phyloP scores from a whole-genome alignment of 1,284 basidiomycete species.

The Cryptococcus sp. region DNA sequence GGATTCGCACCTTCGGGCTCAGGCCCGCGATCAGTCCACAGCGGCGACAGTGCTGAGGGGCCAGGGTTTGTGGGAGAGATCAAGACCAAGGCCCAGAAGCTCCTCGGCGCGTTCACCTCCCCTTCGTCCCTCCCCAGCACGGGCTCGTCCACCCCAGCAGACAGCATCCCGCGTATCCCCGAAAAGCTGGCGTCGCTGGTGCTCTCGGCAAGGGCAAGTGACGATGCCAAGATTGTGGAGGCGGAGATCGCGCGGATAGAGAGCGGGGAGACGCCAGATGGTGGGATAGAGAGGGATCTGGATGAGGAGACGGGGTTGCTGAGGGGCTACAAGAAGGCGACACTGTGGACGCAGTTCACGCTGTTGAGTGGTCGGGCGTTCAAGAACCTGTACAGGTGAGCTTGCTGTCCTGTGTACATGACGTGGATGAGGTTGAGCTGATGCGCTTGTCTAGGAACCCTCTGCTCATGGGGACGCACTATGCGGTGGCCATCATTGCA shows the following conservation, averaged over 20 bases:
- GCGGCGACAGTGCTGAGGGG: slow-evolving; percentile 5
- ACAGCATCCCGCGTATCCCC: slow-evolving; percentile 53
- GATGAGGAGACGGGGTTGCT: slow-evolving; percentile 63
- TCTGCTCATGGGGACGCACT: slow-evolving; percentile 84
- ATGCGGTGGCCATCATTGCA: slow-evolving; percentile 74
- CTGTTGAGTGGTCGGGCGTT: slow-evolving; percentile 94
- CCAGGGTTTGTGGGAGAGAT: slow-evolving; percentile 44
- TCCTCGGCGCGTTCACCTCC: slow-evolving; percentile 62
- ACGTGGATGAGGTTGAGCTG: slow-evolving; percentile 5
- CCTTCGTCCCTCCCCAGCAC: slow-evolving; percentile 45
- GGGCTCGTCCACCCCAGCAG: slow-evolving; percentile 31
- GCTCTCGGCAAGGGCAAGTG: slow-evolving; percentile 65
- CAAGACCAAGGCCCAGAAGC: slow-evolving; percentile 69
- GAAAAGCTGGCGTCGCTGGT: slow-evolving; percentile 73
- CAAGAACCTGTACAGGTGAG: slow-evolving; percentile 77
- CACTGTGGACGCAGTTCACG: slow-evolving; percentile 82
- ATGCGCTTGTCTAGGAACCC: slow-evolving; percentile 63
- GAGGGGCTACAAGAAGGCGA: slow-evolving; percentile 76
- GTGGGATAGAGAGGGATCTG: slow-evolving; percentile 34
- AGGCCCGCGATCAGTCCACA: not conserved
- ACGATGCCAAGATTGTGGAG: slow-evolving; percentile 62
- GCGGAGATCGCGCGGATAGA: slow-evolving; percentile 61
- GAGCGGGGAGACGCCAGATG: slow-evolving; percentile 42
- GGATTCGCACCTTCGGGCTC: not conserved
- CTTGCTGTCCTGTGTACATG: not conserved